Percentiles rank a stretch among this genome's conserved stretches.
phyloP scores from a whole-genome alignment of 257 asterid species.

The Jaltomata sinuosa region DNA sequence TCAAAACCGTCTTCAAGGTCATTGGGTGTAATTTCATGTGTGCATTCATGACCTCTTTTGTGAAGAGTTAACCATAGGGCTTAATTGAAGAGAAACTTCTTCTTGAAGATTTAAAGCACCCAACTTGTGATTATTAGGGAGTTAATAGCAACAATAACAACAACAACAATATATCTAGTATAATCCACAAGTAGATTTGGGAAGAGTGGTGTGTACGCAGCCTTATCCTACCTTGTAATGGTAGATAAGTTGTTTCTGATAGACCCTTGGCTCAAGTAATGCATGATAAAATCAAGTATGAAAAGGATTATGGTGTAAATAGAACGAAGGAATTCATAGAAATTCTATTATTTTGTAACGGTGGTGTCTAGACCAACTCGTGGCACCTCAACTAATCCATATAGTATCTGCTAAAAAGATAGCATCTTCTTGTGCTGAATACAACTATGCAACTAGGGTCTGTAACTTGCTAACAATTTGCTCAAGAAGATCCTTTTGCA shows the following conservation, averaged over 20 bases:
- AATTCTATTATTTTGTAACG: neutral
- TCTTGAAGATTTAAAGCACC: neutral
- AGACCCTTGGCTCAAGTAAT: too few relatives aligned
- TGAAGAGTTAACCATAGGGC: neutral
- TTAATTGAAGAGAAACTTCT: neutral
- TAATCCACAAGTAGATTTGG: too few relatives aligned
- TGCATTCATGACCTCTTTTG: neutral
- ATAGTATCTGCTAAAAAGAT: neutral
- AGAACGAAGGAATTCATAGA: too few relatives aligned
- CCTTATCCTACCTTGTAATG: too few relatives aligned
- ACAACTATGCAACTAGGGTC: neutral
- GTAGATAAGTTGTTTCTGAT: too few relatives aligned
- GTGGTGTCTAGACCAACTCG: neutral
- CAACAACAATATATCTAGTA: too few relatives aligned
- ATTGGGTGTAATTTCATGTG: neutral
- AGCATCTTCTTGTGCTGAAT: neutral
- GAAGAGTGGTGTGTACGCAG: too few relatives aligned
- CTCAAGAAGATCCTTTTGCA: neutral
- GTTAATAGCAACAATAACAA: neutral
- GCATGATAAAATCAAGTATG: too few relatives aligned
- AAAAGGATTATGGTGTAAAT: neutral
- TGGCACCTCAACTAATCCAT: neutral
- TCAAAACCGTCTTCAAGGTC: too few relatives aligned
- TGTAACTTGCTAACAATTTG: neutral
- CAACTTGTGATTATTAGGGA: neutral